Evolutionary conservation across 106 monocot species (phyloP).

Genomic region (Vanilla planifolia): DNA sequence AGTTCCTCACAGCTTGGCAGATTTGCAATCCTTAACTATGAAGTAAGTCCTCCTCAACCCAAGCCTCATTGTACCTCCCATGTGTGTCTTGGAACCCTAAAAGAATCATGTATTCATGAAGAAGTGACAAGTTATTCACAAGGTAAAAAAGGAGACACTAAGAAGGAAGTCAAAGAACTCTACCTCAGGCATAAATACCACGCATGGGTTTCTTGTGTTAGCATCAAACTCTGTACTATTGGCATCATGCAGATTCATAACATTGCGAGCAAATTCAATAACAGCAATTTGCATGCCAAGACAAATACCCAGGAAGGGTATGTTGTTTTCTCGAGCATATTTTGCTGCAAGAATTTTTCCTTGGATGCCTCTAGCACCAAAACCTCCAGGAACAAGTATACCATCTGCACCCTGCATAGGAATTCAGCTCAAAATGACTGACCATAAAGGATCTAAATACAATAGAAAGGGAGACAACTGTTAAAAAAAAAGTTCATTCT

Average conservation of each 20-base stretch:
- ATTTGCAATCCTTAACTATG: constrained; percentile 40
- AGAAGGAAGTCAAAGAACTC: background rate
- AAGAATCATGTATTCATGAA: background rate
- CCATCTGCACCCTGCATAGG: constrained; percentile 73
- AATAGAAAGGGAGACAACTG: too few species aligned
- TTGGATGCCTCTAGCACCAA: constrained; percentile 88
- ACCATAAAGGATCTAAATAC: too few species aligned
- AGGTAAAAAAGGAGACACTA: background rate
- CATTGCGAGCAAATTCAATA: constrained; percentile 75
- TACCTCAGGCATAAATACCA: constrained; percentile 98
- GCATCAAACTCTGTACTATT: constrained; percentile 89
- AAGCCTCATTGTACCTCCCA: constrained; percentile 94
- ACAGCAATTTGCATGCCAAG: constrained; percentile 96
- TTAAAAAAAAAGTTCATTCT: background rate
- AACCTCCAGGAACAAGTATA: constrained; percentile 89
- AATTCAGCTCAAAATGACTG: too few species aligned
- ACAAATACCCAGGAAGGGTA: constrained; percentile 65
- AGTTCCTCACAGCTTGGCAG: constrained; percentile 65
- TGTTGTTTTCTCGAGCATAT: constrained; percentile 77
- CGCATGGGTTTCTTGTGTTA: constrained; percentile 60
- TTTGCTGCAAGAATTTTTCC: constrained; percentile 92
- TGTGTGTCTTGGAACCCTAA: constrained; percentile 92
- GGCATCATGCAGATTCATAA: constrained; percentile 73
- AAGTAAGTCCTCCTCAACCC: constrained; percentile 82
- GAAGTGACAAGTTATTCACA: background rate